Percentiles rank a stretch among this genome's conserved stretches.
Conservation (phyloP, 192 early-diverging fungal genomes). For the Ambispora gerdemannii region DNA sequence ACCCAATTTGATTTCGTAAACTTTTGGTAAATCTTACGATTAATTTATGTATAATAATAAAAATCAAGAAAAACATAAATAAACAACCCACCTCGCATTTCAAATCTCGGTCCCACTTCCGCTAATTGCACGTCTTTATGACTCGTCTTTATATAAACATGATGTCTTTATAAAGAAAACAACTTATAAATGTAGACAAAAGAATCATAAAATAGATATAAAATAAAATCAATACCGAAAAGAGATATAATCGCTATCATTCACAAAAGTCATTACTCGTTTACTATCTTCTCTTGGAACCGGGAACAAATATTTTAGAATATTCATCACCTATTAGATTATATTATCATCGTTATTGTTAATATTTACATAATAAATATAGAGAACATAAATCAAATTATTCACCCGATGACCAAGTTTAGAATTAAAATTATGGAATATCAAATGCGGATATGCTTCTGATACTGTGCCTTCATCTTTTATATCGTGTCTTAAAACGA, state of each 20-base stretch:
- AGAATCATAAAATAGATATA: neutral
- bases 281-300: conserved; percentile 95
- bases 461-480: conserved; percentile 94
- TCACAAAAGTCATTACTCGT: conserved; percentile 96
- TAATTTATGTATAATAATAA: neutral
- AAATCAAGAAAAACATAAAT: conserved; percentile 12
- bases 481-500: conserved; percentile 97
- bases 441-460: conserved; percentile 94
- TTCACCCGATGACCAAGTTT: conserved; percentile 78
- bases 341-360: neutral
- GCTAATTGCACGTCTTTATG: conserved; percentile 90
- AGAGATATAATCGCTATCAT: conserved; percentile 95
- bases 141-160: conserved; percentile 87
- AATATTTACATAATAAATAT: conserved; percentile 1
- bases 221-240: conserved; percentile 57
- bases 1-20: conserved; percentile 94
- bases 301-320: conserved; percentile 95
- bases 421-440: conserved; percentile 91
- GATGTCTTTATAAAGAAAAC: conserved; percentile 84
- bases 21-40: conserved; percentile 38
- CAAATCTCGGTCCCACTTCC: conserved; percentile 97
- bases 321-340: conserved; percentile 61
- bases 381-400: neutral
- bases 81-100: conserved; percentile 76
- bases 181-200: conserved; percentile 29